Evolutionary conservation across 1,284 basidiomycete genomes (phyloP), one percentile per base, ranked within the genome.

Genomic region (Pascua sp.): DNA sequence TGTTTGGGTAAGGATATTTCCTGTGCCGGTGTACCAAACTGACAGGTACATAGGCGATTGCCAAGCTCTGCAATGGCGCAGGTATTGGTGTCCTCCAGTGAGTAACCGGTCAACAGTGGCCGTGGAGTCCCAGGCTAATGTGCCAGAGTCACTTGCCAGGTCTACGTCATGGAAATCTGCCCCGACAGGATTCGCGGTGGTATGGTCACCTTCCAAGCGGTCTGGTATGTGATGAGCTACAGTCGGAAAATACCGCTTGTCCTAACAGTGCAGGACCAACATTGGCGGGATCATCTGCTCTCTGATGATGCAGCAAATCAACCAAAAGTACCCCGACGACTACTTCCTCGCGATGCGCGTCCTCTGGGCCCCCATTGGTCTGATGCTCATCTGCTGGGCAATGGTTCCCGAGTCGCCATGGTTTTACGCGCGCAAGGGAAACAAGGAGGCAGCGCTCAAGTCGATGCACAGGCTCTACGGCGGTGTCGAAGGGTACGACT

Each of bases 401-500:
- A 8, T 56, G 10, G 39, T 61, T 8, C 60, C 60, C 48, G 60
- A 61, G 51, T 58, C 56, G 24, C 60, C 60, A 0, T 61, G 56
- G 59, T 61, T 46, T 59, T 44, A 61, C 47, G 66, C 66, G 18
- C 47, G 60, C 38, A 42, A 41, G 32, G 62, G 59, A 15, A 53
- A 64, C 51, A 55, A 63, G 32, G 63, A 60, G 38, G 48, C 32
- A 11, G 61, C 62, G 10, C 48, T 60, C 36, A 66, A 63, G 55
- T n/a, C 49, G 3, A 47, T 67, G 24, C 46, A 46, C 11, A 48
- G 44, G 17, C 59, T 70, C 10, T 67, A 67, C 51, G 66, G 66
- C 13, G 59, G 59, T 42, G 57, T 68, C 41, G 45, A 56, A 15
- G 63, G 61, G 1, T 70, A 69, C 63, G 59, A 70, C 53, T 61